These are phyloP conservation scores for Alternaria incomplexa DNA, from an alignment of 2,329 filamentous ascomycete genomes.

Conservation along the genomic window DNA sequence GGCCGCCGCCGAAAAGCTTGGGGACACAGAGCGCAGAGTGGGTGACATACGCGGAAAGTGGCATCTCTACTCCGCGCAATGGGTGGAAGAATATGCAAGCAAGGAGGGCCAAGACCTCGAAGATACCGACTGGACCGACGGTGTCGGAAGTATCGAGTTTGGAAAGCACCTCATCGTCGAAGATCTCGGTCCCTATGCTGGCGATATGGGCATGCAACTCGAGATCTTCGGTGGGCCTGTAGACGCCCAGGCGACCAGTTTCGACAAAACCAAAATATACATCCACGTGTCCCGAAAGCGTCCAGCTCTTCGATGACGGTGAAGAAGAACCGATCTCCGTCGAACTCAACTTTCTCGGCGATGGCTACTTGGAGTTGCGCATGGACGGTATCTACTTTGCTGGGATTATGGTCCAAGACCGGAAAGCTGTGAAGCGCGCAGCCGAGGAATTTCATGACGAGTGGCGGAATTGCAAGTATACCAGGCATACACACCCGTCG, in stretches of 20 bases:
- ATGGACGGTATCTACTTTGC: background rate
- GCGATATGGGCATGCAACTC: background rate
- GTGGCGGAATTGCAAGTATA: background rate
- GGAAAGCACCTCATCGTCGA: background rate
- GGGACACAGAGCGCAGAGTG: background rate
- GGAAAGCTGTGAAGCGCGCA: background rate
- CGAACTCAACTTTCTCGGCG: background rate
- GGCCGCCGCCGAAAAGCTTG: background rate
- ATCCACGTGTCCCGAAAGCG: background rate
- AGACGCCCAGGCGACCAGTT: background rate
- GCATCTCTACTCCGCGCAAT: background rate
- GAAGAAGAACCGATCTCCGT: background rate
- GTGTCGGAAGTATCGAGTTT: background rate
- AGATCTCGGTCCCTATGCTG: background rate
- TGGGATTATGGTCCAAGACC: background rate
- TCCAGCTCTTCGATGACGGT: background rate
- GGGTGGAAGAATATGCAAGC: background rate
- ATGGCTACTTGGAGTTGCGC: background rate
- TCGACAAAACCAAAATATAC: background rate
- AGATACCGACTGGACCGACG: background rate
- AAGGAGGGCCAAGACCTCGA: background rate
- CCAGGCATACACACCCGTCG: background rate
- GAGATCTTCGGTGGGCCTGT: background rate
- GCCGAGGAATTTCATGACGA: background rate
- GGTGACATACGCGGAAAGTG: background rate